Evolutionary conservation across 2,329 filamentous ascomycete genomes (phyloP).

Genomic region (Penicillium verrucosum): DNA sequence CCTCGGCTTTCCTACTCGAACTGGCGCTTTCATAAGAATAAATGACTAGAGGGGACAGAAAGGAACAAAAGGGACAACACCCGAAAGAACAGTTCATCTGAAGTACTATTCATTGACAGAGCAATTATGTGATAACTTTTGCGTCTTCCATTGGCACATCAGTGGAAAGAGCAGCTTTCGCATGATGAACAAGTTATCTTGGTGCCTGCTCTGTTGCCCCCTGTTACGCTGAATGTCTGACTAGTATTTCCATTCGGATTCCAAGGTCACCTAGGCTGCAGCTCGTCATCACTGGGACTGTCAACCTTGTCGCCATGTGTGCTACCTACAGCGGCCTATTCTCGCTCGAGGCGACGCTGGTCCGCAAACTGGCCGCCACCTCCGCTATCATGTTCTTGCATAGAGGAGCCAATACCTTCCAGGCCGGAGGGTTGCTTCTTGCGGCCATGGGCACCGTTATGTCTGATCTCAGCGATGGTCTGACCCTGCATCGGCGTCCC

Average conservation of each 20-base stretch:
- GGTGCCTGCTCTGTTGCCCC: background rate
- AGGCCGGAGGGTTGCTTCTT: constrained; percentile 45
- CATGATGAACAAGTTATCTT: background rate
- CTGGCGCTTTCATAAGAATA: background rate
- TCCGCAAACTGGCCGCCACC: constrained; percentile 23
- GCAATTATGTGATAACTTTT: too few relatives aligned
- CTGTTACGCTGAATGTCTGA: background rate
- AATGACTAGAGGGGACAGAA: too few relatives aligned
- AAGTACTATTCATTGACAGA: too few relatives aligned
- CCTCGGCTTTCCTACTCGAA: too few relatives aligned
- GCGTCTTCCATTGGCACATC: background rate
- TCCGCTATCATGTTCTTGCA: constrained; percentile 21
- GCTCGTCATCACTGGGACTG: background rate
- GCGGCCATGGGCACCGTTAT: constrained; percentile 44
- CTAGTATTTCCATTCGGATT: background rate
- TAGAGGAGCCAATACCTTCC: constrained; percentile 43
- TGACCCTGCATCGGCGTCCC: constrained; percentile 53
- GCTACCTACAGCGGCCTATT: constrained; percentile 3
- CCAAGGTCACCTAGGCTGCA: background rate
- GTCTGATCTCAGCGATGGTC: constrained; percentile 47
- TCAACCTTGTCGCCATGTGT: background rate
- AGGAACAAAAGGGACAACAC: too few relatives aligned
- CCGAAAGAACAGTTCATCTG: too few relatives aligned
- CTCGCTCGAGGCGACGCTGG: constrained; percentile 31
- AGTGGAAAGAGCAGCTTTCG: background rate